Evolutionary conservation across 2,329 filamentous ascomycete species (phyloP), one percentile per base, ranked within the genome.

Genomic region (Alternaria burnsii): DNA sequence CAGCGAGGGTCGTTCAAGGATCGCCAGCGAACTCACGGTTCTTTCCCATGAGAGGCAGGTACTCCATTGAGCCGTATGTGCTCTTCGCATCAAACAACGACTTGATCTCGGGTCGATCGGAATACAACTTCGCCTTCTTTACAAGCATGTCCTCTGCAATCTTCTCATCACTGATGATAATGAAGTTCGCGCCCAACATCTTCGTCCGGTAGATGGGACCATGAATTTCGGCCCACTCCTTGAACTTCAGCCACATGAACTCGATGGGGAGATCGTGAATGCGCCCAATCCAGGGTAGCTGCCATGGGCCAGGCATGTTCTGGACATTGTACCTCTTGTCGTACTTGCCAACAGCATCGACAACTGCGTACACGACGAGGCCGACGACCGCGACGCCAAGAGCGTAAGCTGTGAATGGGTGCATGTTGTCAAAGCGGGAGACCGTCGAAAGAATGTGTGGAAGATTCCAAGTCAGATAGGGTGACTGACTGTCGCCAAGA

Each of bases 21-120:
- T 36, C 4, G 14, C 14, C 4, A 18, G 6, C 9, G 18, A n/a
- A 69, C 83, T 72, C 74, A 85, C 84, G 77, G 63, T 86, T 86
- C 72, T 81, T 83, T 48, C 84, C 84, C 84, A 86, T 86, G 42
- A 86, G 69, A 5, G 84, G 84, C 2, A 86, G 77, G 58, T 86
- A 86, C 58, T 85, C 84, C 84, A 85, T 85, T 1, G 84, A 85
- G 3, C 84, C 84, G 70, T 82, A 67, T 1, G 82, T 83, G 63
- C 83, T 85, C 73, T 87, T 86, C 0, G 84, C 82, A 68, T 86
- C 84, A 57, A 85, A 83, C 32, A 86, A 69, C 0, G 83, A 85
- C 59, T 79, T 79, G 50, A 86, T 81, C 55, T 78, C 73, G n/a
- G 83, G 76, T 30, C 84, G 76, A 65, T 86, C 84, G 4, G 83